Evolutionary conservation across 306 rosid genomes (phyloP).

Genomic region (Hippophae tibetana): DNA sequence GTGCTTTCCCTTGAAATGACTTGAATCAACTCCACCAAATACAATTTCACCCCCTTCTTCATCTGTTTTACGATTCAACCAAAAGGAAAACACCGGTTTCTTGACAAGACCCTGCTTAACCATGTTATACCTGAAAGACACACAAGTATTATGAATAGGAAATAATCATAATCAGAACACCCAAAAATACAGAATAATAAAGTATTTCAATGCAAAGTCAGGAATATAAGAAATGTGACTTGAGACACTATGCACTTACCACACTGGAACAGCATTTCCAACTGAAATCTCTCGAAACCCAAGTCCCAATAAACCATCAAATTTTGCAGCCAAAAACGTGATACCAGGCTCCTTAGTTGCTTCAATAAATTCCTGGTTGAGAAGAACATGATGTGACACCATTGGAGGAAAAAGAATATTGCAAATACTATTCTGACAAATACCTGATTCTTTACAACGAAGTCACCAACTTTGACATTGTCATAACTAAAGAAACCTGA

Average conservation of each 20-base stretch:
- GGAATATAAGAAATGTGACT: too few relatives aligned
- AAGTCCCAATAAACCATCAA: constrained; percentile 88
- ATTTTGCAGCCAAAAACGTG: constrained; percentile 63
- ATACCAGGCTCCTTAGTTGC: constrained; percentile 68
- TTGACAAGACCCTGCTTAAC: constrained; percentile 60
- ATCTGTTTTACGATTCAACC: constrained; percentile 71
- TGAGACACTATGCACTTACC: constrained; percentile 24
- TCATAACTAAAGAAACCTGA: constrained; percentile 87
- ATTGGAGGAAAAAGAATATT: background rate
- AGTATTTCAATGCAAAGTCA: too few relatives aligned
- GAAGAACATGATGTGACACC: background rate
- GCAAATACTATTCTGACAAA: constrained; percentile 1
- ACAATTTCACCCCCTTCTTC: constrained; percentile 88
- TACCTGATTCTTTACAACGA: constrained; percentile 62
- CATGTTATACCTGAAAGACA: constrained; percentile 73
- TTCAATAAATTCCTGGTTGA: constrained; percentile 69
- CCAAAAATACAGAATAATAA: too few relatives aligned
- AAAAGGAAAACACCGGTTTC: constrained; percentile 82
- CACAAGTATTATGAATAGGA: background rate
- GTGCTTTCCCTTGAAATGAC: constrained; percentile 77
- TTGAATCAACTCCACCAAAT: constrained; percentile 91
- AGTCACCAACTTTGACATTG: constrained; percentile 57
- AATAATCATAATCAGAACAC: too few relatives aligned
- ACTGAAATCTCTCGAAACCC: constrained; percentile 93
- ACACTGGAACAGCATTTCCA: constrained; percentile 66